Evolutionary conservation across 176 grass and related monocot species (phyloP), one percentile per base, ranked within the genome.

Genomic region (sorghum (Sorghum bicolor)): DNA sequence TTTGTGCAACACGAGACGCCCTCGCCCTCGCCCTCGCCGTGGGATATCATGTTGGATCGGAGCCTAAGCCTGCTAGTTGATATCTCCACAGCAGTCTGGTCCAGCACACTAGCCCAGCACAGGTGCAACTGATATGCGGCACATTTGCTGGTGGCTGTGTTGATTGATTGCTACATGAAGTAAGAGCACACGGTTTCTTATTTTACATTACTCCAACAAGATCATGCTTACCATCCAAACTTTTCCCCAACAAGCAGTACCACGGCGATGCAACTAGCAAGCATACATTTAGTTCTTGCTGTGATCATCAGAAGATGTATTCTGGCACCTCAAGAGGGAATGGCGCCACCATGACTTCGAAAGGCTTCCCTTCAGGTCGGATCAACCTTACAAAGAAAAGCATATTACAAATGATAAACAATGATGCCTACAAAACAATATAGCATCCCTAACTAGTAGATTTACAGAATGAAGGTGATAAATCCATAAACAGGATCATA

Each of bases 361-460:
- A 98, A 10, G 74, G 79, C 55, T 86, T 88, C 64, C 91, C 96
- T 93, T 98, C 96, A 43, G 91, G 87, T 4, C 72, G 83, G 63
- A 82, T 86, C 76, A 98, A 74, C 85, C 96, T 98, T 26, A 58
- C 26, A 61, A 67, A 66, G 14, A 84, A 81, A 91, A 85, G 67
- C 10, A 0, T 1, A 39, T 37, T 15, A 36, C 36, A 4, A 33
- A 25, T 26, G 25, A 68, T 5, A 19, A 68, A 40, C 2, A 11
- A 2, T 6, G 45, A 10, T 0, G 39, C 6, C 3, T 17, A 43
- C 10, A 1, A 34, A 55, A 6, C 2, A 45, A 10, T 50, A 6
- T 0, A 22, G 39, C 14, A 77, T 66, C 26, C 29, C 41, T 33
- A 33, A 53, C 2, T 0, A 0, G 24, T 76, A 64, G 0, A 22